phyloP scores from a whole-genome alignment of 2,329 filamentous ascomycete species.

The Ophiobolus disseminans region DNA sequence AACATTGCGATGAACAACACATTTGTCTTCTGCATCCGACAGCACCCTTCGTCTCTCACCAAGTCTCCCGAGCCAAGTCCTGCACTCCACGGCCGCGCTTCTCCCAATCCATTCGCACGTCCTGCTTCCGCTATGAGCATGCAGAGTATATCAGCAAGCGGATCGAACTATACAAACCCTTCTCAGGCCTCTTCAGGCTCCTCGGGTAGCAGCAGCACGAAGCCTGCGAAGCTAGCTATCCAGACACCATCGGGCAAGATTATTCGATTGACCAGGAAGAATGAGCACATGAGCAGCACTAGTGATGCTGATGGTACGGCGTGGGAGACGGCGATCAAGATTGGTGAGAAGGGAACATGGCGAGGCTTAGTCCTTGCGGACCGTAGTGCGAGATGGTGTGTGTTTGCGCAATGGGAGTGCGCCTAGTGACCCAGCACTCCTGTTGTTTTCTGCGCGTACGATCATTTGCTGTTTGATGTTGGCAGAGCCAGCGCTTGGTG shows the following conservation, averaged over 20 bases:
- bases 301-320: slow-evolving; percentile 74
- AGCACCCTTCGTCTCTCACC: slow-evolving; percentile 75
- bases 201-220: slow-evolving; percentile 65
- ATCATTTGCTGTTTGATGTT: no score
- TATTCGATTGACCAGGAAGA: slow-evolving; percentile 82
- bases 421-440: slow-evolving; percentile 1
- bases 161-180: slow-evolving; percentile 61
- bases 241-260: slow-evolving; percentile 96
- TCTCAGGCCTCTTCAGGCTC: slow-evolving; percentile 65
- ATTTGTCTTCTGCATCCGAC: slow-evolving; percentile 94
- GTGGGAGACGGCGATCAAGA: slow-evolving; percentile 93
- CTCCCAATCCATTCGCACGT: slow-evolving; percentile 60
- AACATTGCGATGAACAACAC: slow-evolving; percentile 93
- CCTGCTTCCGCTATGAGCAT: slow-evolving; percentile 67
- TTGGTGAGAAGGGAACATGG: slow-evolving; percentile 82
- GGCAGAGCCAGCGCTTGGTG: no score
- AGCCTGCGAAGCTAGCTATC: slow-evolving; percentile 94
- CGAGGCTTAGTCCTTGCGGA: slow-evolving; percentile 82
- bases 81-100: slow-evolving; percentile 53
- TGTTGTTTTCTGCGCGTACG: slow-evolving; percentile 3
- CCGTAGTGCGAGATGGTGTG: slow-evolving; percentile 84
- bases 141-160: slow-evolving; percentile 62
- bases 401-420: slow-evolving; percentile 82
- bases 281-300: slow-evolving; percentile 64
- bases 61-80: slow-evolving; percentile 44